A percentile compares a stretch with the other conserved stretches of the same genome.
These are phyloP conservation scores for Backusella mclennaniae DNA, from an alignment of 192 early-diverging fungal species.

Conservation along the genomic window DNA sequence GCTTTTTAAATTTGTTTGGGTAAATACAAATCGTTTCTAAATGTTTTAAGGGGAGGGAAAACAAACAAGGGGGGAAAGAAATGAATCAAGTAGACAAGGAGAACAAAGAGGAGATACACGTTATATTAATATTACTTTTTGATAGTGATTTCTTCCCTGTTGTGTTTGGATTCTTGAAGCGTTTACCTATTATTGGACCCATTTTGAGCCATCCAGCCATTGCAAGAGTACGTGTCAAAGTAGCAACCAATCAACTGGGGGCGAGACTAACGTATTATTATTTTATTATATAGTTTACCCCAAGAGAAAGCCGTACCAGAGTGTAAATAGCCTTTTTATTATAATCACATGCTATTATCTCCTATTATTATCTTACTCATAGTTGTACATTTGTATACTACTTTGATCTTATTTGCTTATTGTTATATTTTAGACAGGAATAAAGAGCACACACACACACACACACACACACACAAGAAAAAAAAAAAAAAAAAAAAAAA, in stretches of 20 bases:
- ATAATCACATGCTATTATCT: conserved; percentile 6
- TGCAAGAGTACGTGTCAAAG: conserved; percentile 53
- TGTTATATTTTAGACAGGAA: not conserved
- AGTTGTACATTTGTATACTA: not conserved
- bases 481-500: not conserved
- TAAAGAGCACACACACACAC: not conserved
- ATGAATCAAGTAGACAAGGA: not conserved
- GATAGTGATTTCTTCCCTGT: conserved; percentile 95
- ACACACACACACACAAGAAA: not conserved
- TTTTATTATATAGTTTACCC: conserved; percentile 8
- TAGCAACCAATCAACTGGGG: not conserved
- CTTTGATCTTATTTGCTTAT: not conserved
- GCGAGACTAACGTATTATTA: not conserved
- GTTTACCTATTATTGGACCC: conserved; percentile 87
- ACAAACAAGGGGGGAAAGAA: not conserved
- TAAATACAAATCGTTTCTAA: conserved; percentile 28
- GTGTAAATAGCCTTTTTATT: conserved; percentile 21
- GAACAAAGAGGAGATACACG: too few relatives aligned
- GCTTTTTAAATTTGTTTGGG: conserved; percentile 98
- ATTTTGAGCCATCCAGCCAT: conserved; percentile 84
- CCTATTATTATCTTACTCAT: not conserved
- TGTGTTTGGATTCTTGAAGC: conserved; percentile 82
- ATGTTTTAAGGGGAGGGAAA: not conserved
- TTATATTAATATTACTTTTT: too few relatives aligned
- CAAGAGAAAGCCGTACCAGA: conserved; percentile 31